phyloP scores from a whole-genome alignment of 345 rosid genomes.

The Cardamine resedifolia region DNA sequence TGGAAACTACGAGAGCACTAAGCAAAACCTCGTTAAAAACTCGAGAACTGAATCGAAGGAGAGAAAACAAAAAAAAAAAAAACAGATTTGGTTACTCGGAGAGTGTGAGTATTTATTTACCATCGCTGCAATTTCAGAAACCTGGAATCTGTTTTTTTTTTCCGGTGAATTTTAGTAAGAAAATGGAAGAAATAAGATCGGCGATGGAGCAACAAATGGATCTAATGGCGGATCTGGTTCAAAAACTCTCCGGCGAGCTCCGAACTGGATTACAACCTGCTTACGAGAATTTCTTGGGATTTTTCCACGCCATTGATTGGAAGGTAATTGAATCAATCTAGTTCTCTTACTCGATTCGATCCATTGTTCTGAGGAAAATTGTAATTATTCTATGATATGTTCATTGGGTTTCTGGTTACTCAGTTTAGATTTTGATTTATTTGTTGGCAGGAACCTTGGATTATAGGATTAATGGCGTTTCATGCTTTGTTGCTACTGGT shows the following conservation, averaged over 20 bases:
- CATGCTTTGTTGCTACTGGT: constrained; percentile 56
- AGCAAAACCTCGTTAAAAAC: neutral
- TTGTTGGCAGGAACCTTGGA: constrained; percentile 86
- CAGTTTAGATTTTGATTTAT: neutral
- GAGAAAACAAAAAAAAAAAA: too few species aligned
- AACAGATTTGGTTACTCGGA: neutral
- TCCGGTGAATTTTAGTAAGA: neutral
- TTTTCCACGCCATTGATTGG: constrained; percentile 93
- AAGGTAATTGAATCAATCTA: constrained; percentile 45
- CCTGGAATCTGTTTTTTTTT: neutral
- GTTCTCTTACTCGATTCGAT: neutral
- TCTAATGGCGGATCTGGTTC: constrained; percentile 81
- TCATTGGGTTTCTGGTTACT: too few species aligned
- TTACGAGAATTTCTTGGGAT: constrained; percentile 71
- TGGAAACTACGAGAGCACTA: constrained; percentile 11
- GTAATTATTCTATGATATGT: neutral
- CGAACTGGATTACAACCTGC: constrained; percentile 80
- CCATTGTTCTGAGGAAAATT: neutral
- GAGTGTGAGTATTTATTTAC: neutral
- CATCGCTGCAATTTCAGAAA: neutral
- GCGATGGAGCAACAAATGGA: constrained; percentile 77
- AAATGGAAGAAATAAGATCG: constrained; percentile 73
- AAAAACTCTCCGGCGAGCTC: constrained; percentile 76
- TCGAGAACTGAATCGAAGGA: constrained; percentile 1
- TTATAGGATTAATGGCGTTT: constrained; percentile 63